Percentiles rank a stretch among this genome's conserved stretches.
phyloP scores from a whole-genome alignment of 352 stramenopile species.

The Pythium chondricola region DNA sequence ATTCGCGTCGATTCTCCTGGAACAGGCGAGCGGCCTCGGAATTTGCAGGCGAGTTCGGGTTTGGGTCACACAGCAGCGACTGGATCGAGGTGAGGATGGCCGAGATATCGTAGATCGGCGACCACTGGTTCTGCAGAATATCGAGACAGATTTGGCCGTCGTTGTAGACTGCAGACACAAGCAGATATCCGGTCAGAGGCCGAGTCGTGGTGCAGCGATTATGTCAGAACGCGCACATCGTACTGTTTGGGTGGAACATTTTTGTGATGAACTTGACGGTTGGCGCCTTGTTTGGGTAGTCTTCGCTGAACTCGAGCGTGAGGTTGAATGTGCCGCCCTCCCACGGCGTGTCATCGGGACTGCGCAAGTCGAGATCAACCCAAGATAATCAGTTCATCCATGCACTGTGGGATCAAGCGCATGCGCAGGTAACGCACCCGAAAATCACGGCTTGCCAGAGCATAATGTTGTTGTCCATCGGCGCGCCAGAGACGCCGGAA shows the following conservation, averaged over 20 bases:
- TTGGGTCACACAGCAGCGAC: slow-evolving; percentile 98
- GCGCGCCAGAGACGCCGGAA: slow-evolving; percentile 94
- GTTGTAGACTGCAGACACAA: slow-evolving; percentile 70
- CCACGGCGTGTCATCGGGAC: slow-evolving; percentile 98
- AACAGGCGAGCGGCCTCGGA: slow-evolving; percentile 96
- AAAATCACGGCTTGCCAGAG: slow-evolving; percentile 93
- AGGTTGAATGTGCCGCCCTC: slow-evolving; percentile 98
- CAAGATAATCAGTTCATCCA: not conserved
- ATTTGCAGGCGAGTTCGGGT: slow-evolving; percentile 98
- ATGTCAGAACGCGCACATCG: slow-evolving; percentile 1
- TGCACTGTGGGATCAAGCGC: not conserved
- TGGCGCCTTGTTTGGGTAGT: slow-evolving; percentile 99
- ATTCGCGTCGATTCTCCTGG: slow-evolving; percentile 98
- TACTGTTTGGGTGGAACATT: slow-evolving; percentile 99
- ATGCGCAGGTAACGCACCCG: slow-evolving; percentile 34
- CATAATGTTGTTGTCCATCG: slow-evolving; percentile 99
- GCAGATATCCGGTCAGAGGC: not conserved
- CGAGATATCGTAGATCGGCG: slow-evolving; percentile 99
- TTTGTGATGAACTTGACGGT: slow-evolving; percentile 98
- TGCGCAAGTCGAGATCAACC: slow-evolving; percentile 65
- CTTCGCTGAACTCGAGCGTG: slow-evolving; percentile 98
- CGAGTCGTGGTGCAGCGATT: not conserved
- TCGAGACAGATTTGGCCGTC: slow-evolving; percentile 95
- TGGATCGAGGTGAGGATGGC: slow-evolving; percentile 99
- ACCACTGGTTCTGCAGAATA: slow-evolving; percentile 99